A percentile compares a stretch with the other conserved stretches of the same genome.
These are phyloP conservation scores for Wallacemonas sp. DNA, from an alignment of 208 protist species.

Conservation along the genomic window DNA sequence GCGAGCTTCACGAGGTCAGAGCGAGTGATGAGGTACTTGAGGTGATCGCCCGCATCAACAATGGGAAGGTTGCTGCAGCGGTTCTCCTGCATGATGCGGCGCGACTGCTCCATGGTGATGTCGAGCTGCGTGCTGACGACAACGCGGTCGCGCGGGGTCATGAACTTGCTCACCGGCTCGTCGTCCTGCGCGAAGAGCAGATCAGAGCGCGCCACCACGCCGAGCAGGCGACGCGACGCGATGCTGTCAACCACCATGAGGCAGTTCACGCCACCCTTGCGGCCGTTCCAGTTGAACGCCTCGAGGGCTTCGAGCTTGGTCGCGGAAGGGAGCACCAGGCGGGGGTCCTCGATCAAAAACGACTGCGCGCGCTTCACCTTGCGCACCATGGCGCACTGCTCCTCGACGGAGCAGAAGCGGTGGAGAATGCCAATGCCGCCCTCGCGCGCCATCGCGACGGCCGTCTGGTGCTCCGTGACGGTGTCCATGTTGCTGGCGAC, in stretches of 20 bases:
- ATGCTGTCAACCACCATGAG: conserved; percentile 77
- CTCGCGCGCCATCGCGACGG: conserved; percentile 85
- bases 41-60: conserved; percentile 47
- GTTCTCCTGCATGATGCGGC: conserved; percentile 54
- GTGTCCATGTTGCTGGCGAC: conserved; percentile 94
- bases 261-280: conserved; percentile 75
- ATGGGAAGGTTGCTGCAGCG: conserved; percentile 76
- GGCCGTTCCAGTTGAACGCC: conserved; percentile 70
- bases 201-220: conserved; percentile 69
- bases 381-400: conserved; percentile 87
- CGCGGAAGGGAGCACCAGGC: conserved; percentile 64
- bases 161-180: conserved; percentile 46
- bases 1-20: conserved; percentile 85
- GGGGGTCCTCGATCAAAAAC: conserved; percentile 86
- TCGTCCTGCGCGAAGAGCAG: conserved; percentile 59
- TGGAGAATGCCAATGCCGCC: conserved; percentile 91
- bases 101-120: conserved; percentile 73
- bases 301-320: conserved; percentile 61
- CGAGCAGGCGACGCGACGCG: conserved; percentile 44
- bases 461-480: conserved; percentile 88
- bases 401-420: conserved; percentile 86
- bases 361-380: conserved; percentile 92
- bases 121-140: conserved; percentile 48
- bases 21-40: conserved; percentile 81
- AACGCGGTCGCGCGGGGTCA: conserved; percentile 68